phyloP scores from a whole-genome alignment of 2,329 filamentous ascomycete species.

The Arthrobotrys iridis region DNA sequence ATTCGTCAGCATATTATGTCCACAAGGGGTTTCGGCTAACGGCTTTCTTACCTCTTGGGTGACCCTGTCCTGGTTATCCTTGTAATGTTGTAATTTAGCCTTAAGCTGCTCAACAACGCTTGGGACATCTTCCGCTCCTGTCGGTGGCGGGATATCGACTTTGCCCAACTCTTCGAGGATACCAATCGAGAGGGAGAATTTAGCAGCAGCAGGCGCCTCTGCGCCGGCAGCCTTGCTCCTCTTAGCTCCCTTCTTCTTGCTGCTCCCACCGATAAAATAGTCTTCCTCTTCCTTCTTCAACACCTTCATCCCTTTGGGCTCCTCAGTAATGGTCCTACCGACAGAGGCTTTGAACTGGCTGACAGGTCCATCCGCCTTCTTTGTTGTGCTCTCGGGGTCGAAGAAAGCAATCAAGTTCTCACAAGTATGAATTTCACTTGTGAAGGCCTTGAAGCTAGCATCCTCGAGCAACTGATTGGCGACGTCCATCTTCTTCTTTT shows the following conservation, averaged over 20 bases:
- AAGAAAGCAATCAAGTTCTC: constrained; percentile 91
- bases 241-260: constrained; percentile 79
- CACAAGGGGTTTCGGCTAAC: background rate
- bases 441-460: constrained; percentile 85
- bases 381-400: constrained; percentile 73
- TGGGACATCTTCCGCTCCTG: constrained; percentile 83
- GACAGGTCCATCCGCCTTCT: constrained; percentile 68
- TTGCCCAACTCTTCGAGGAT: constrained; percentile 89
- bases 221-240: constrained; percentile 62
- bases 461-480: constrained; percentile 81
- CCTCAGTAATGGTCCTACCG: constrained; percentile 84
- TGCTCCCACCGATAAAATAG: constrained; percentile 77
- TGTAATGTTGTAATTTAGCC: constrained; percentile 90
- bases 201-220: constrained; percentile 64
- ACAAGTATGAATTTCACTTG: constrained; percentile 89
- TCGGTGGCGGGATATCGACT: constrained; percentile 86
- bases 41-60: constrained; percentile 67
- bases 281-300: constrained; percentile 89
- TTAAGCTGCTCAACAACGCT: constrained; percentile 86
- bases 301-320: constrained; percentile 84
- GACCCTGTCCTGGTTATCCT: constrained; percentile 84
- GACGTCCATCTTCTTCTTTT: constrained; percentile 78
- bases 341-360: constrained; percentile 80
- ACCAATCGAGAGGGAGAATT: constrained; percentile 87
- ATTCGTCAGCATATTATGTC: constrained; percentile 58